Conservation (phyloP, 148 eudicot genomes). For the Vaccinium macrocarpon region DNA sequence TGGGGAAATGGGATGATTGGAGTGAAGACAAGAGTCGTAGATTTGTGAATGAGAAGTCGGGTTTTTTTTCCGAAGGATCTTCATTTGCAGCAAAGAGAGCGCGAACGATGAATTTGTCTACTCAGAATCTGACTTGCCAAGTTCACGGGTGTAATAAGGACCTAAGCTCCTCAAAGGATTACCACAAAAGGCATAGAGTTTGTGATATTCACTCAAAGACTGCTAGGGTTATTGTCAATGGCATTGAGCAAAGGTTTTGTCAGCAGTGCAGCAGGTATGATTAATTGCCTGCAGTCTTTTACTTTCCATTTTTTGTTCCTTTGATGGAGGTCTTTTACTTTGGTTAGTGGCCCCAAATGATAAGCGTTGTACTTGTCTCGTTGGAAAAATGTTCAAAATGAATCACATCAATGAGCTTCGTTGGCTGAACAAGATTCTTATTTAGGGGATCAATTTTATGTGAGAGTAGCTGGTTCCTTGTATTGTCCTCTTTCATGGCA, state of each 20-base stretch:
- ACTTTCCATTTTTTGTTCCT: background rate
- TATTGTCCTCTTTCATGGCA: background rate
- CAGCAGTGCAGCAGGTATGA: conserved; percentile 98
- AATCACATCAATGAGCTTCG: no score
- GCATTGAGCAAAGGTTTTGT: conserved; percentile 85
- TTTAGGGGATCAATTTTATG: background rate
- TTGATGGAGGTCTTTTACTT: background rate
- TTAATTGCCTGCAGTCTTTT: conserved; percentile 14
- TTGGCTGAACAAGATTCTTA: background rate
- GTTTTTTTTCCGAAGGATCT: conserved; percentile 19
- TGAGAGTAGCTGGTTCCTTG: background rate
- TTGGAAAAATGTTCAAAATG: no score
- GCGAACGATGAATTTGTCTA: conserved; percentile 16
- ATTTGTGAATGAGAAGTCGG: background rate
- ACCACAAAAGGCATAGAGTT: conserved; percentile 49
- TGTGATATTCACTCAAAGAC: conserved; percentile 50
- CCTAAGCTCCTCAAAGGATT: conserved; percentile 40
- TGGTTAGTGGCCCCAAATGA: background rate
- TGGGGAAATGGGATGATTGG: conserved; percentile 34
- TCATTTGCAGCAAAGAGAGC: conserved; percentile 32
- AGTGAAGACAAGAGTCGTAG: conserved; percentile 16
- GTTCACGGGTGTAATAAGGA: conserved; percentile 49
- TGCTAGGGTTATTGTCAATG: conserved; percentile 72
- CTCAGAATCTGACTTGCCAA: conserved; percentile 34
- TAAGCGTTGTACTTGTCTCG: background rate